Percentiles rank a stretch among this genome's conserved stretches.
Evolutionary conservation across 768 basidiomycete species (phyloP).

Genomic region (Leccinum subtestaceum): DNA sequence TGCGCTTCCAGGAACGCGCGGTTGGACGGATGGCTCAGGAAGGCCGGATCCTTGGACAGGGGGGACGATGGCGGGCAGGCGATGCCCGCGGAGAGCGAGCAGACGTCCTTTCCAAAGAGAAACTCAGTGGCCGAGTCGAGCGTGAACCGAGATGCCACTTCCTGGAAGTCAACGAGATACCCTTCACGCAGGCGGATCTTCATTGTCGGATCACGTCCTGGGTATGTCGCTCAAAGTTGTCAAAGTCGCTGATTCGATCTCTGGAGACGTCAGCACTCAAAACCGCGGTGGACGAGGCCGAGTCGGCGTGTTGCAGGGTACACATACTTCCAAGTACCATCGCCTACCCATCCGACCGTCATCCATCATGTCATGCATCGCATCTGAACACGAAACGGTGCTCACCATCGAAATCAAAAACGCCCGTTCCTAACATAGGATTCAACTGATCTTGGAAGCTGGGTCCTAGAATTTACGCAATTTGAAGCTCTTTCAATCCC

Average conservation of each 20-base stretch:
- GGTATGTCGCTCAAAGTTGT: slow-evolving; percentile 39
- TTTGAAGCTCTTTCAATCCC: too few relatives aligned
- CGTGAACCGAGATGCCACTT: slow-evolving; percentile 45
- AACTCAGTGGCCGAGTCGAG: slow-evolving; percentile 59
- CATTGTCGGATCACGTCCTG: slow-evolving; percentile 33
- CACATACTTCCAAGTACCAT: slow-evolving; percentile 38
- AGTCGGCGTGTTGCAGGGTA: not conserved
- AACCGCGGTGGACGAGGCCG: not conserved
- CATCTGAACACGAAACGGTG: not conserved
- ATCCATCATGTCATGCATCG: not conserved
- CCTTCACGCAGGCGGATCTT: slow-evolving; percentile 34
- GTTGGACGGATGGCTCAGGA: slow-evolving; percentile 32
- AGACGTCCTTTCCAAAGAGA: slow-evolving; percentile 44
- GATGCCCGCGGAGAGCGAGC: slow-evolving; percentile 39
- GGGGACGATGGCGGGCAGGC: slow-evolving; percentile 28
- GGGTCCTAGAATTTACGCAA: not conserved
- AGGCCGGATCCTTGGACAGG: slow-evolving; percentile 20
- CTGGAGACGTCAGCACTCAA: slow-evolving; percentile 13
- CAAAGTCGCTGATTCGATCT: slow-evolving; percentile 40
- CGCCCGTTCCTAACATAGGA: slow-evolving; percentile 36
- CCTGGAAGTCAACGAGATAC: slow-evolving; percentile 43
- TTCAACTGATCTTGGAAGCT: slow-evolving; percentile 19
- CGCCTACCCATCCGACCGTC: slow-evolving; percentile 18
- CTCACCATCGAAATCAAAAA: slow-evolving; percentile 41
- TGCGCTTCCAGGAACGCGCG: slow-evolving; percentile 41